These are phyloP conservation scores for Entomortierella beljakovae DNA, from an alignment of 192 early-diverging fungal genomes.

Conservation along the genomic window DNA sequence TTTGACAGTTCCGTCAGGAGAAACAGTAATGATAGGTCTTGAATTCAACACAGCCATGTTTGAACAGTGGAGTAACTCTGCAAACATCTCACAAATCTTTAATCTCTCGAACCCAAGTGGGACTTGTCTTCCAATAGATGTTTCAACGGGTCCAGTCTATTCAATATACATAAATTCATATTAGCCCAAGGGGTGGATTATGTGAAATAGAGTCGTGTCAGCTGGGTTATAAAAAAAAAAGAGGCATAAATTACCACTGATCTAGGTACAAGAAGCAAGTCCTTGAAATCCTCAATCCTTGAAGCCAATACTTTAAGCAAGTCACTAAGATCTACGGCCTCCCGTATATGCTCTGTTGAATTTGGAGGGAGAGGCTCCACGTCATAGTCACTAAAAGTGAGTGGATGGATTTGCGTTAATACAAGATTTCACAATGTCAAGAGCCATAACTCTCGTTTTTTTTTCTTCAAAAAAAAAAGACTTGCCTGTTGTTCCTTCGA, in stretches of 20 bases:
- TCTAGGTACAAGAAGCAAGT: conserved; percentile 79
- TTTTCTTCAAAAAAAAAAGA: no score
- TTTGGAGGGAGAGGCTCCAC: conserved; percentile 52
- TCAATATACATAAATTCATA: no score
- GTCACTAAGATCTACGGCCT: conserved; percentile 86
- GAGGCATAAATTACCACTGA: conserved; percentile 63
- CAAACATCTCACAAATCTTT: conserved; percentile 97
- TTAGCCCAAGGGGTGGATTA: no score
- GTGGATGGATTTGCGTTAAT: not conserved
- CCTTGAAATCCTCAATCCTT: conserved; percentile 81
- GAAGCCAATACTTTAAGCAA: conserved; percentile 88
- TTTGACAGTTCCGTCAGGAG: conserved; percentile 51
- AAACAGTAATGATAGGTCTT: conserved; percentile 37
- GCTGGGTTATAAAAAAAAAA: not conserved
- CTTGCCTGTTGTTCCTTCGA: conserved; percentile 92
- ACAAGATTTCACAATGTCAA: no score
- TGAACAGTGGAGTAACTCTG: conserved; percentile 96
- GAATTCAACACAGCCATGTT: conserved; percentile 83
- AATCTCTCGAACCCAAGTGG: conserved; percentile 95
- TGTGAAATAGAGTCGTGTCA: no score
- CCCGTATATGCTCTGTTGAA: conserved; percentile 30
- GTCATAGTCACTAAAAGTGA: conserved; percentile 52
- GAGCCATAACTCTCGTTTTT: not conserved
- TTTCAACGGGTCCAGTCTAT: conserved; percentile 72
- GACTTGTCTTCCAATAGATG: conserved; percentile 79